Conservation (phyloP, 169 alveolate genomes). For the Toxoplasma gondii region DNA sequence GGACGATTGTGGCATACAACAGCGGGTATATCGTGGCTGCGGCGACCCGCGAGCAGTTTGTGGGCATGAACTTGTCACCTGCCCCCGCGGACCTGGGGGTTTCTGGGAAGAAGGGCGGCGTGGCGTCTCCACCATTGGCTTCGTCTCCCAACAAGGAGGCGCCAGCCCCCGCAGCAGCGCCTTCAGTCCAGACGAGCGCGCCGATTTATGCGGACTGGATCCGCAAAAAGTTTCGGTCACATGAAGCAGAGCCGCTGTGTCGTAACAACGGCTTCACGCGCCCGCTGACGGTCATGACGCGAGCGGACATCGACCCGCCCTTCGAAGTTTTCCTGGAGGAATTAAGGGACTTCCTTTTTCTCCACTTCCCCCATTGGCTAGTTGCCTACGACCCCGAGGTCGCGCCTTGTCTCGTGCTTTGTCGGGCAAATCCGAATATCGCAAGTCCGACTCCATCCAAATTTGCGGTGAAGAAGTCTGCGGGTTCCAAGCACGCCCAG, state of each 20-base stretch:
- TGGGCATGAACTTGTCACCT: slow-evolving; percentile 1
- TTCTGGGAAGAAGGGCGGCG: background rate
- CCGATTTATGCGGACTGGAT: slow-evolving; percentile 62
- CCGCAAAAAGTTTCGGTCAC: slow-evolving; percentile 51
- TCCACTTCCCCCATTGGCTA: slow-evolving; percentile 60
- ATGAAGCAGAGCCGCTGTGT: slow-evolving; percentile 58
- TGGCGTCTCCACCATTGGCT: background rate
- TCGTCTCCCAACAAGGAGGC: background rate
- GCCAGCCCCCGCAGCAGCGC: background rate
- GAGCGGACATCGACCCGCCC: slow-evolving; percentile 36
- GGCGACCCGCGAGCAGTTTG: slow-evolving; percentile 48
- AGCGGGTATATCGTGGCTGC: slow-evolving; percentile 45
- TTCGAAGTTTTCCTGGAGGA: slow-evolving; percentile 51
- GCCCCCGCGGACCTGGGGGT: background rate
- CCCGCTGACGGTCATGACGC: slow-evolving; percentile 16
- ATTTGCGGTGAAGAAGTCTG: background rate
- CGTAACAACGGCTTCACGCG: slow-evolving; percentile 41
- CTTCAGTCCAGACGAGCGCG: background rate
- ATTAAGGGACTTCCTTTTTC: slow-evolving; percentile 33
- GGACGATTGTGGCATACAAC: slow-evolving; percentile 26
- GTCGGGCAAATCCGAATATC: background rate
- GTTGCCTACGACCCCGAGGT: slow-evolving; percentile 65
- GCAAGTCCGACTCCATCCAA: background rate
- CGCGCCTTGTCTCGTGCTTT: slow-evolving; percentile 36
- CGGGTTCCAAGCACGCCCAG: background rate